These are phyloP conservation scores for Neurospora hispaniola DNA, from an alignment of 495 filamentous ascomycete species.

Conservation along the genomic window DNA sequence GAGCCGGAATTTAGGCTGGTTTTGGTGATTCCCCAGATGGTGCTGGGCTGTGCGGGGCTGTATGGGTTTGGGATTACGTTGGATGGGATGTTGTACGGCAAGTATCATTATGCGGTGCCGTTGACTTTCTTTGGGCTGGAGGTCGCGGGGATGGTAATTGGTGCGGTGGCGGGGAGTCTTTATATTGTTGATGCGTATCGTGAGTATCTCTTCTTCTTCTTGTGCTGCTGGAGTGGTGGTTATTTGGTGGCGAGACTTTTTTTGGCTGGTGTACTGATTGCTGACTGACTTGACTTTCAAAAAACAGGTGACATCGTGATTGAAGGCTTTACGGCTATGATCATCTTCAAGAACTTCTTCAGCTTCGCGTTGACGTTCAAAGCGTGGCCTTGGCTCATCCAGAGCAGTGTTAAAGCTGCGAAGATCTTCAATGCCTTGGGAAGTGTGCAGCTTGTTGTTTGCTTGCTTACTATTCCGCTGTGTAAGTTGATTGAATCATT, in stretches of 20 bases:
- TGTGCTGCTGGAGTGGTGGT: too few relatives aligned
- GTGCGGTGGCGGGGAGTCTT: conserved; percentile 73
- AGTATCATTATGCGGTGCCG: conserved; percentile 62
- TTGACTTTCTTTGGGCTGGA: conserved; percentile 68
- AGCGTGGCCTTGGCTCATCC: conserved; percentile 70
- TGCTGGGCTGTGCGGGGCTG: conserved; percentile 68
- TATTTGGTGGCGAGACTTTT: too few relatives aligned
- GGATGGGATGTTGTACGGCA: conserved; percentile 35
- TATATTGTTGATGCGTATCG: conserved; percentile 93
- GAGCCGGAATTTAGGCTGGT: conserved; percentile 86
- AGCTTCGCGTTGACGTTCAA: conserved; percentile 74
- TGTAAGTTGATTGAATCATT: conserved; percentile 37
- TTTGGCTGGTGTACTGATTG: neutral
- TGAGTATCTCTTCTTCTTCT: conserved; percentile 29
- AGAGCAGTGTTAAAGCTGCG: conserved; percentile 43
- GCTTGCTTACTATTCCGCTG: conserved; percentile 65
- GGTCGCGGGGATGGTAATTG: conserved; percentile 82
- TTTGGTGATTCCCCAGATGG: conserved; percentile 67
- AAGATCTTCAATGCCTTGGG: conserved; percentile 56
- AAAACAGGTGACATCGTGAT: conserved; percentile 64
- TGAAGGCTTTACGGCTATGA: conserved; percentile 81
- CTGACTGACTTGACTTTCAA: conserved; percentile 1
- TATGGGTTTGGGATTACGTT: conserved; percentile 72
- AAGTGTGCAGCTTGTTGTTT: conserved; percentile 66
- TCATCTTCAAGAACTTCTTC: conserved; percentile 90